Evolutionary conservation across 257 asterid genomes (phyloP), one percentile per base, ranked within the genome.

Genomic region (Coffea eugenioides): DNA sequence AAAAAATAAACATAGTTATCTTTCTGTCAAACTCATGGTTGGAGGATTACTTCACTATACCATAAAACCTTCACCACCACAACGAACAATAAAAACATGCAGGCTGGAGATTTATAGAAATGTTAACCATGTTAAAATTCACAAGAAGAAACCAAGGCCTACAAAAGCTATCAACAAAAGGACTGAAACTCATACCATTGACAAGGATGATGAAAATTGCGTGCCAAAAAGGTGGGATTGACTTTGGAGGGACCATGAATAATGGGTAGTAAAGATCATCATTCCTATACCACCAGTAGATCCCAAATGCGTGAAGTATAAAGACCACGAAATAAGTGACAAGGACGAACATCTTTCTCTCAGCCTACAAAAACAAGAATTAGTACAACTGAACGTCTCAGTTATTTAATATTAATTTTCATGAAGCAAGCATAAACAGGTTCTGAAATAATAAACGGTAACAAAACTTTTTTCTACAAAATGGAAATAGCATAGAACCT

Each of bases 161-260:
- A 46, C 14, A 57, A 64, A 82, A 65, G 59, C 74, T 71, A 64
- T 13, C 25, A 77, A 79, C n/a, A 75, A 81, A 65, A 27, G 71
- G 66, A 78, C 69, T 52, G 77, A 82, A 76, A 74, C 65, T 56
- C 87, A 80, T 86, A 94, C 98, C 98, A 39, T 94, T 94, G 78
- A 94, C 91, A 75, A 94, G 86, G 86, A 92, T 88, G 84, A 92
- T 79, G 87, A 87, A 94, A 65, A 91, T 67, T 70, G 97, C 97
- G 83, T 92, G 97, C 98, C 97, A 94, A 83, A 94, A 92, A 77
- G 97, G 97, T 69, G 98, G 98, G 80, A 92, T 86, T 61, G 92
- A 85, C 82, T 88, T 91, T 3, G 94, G 97, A 83, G 98, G 98
- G 80, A 92, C 83, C 98, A 94, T 88, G 81, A 91, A 84, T 46